These are phyloP conservation scores for Hydnum rufescens DNA, from an alignment of 768 basidiomycete genomes.

Conservation along the genomic window DNA sequence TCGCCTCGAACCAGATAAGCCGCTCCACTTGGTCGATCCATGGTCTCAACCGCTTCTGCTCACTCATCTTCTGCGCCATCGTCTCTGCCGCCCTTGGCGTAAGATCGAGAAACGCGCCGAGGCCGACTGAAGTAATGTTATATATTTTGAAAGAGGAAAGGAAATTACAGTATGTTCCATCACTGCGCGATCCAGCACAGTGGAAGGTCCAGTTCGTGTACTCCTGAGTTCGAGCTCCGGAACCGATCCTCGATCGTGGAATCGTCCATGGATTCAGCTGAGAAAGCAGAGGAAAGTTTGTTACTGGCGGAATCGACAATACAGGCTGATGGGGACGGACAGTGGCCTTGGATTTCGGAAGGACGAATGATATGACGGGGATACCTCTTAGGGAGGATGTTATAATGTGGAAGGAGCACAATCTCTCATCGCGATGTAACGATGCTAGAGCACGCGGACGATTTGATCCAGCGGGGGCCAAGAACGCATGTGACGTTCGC, in stretches of 20 bases:
- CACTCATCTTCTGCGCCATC: no score
- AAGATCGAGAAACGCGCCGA: slow-evolving; percentile 76
- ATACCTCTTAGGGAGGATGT: slow-evolving; percentile 95
- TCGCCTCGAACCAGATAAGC: no score
- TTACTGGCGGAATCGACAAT: slow-evolving; percentile 72
- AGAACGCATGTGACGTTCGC: slow-evolving; percentile 91
- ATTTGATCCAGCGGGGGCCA: slow-evolving; percentile 93
- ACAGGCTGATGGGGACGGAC: slow-evolving; percentile 82
- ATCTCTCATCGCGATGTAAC: slow-evolving; percentile 86
- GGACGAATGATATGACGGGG: slow-evolving; percentile 90
- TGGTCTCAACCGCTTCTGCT: no score
- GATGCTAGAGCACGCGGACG: slow-evolving; percentile 84
- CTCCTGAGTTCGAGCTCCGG: slow-evolving; percentile 22
- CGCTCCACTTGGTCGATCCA: no score
- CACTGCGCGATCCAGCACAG: slow-evolving; percentile 90
- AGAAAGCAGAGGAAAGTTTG: slow-evolving; percentile 45
- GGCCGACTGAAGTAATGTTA: slow-evolving; percentile 85
- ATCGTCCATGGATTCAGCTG: no score
- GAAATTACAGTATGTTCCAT: slow-evolving; percentile 98
- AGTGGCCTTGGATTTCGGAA: slow-evolving; percentile 69
- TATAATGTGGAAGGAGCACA: slow-evolving; percentile 53
- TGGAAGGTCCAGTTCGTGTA: slow-evolving; percentile 78
- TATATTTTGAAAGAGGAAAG: slow-evolving; percentile 92
- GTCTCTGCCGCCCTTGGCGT: slow-evolving; percentile 87
- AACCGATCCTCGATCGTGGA: slow-evolving; percentile 18